A percentile compares a stretch with the other conserved stretches of the same genome.
phyloP scores from a whole-genome alignment of 2,329 filamentous ascomycete genomes.

The Fusarium mundagurra region DNA sequence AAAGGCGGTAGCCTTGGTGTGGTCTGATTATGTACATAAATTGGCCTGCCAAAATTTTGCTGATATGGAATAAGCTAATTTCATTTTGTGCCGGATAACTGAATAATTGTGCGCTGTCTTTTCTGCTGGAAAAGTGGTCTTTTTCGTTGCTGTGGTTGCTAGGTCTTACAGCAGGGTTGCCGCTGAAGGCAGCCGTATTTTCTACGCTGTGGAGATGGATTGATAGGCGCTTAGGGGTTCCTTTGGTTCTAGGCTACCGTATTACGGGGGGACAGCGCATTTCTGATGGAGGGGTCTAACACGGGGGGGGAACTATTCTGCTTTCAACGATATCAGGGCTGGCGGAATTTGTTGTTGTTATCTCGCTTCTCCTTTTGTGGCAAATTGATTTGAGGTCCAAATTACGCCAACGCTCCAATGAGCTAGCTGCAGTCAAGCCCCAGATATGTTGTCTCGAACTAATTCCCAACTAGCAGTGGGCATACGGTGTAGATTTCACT shows the following conservation, averaged over 20 bases:
- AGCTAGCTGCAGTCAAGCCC: background rate
- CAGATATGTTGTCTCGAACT: background rate
- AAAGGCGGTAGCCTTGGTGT: slow-evolving; percentile 27
- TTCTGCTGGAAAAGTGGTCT: background rate
- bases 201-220: background rate
- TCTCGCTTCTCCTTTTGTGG: slow-evolving; percentile 21
- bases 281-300: background rate
- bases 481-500: background rate
- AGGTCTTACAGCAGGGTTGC: slow-evolving; percentile 9
- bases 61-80: slow-evolving; percentile 12
- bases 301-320: background rate
- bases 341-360: background rate
- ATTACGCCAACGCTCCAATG: slow-evolving; percentile 2
- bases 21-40: slow-evolving; percentile 29
- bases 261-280: background rate
- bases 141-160: slow-evolving; percentile 16
- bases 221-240: background rate
- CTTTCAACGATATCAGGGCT: background rate
- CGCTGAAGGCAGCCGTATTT: background rate
- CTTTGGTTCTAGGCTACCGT: background rate
- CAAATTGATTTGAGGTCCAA: background rate
- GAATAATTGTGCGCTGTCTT: slow-evolving; percentile 4
- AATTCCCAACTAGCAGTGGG: background rate
- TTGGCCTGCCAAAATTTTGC: background rate
- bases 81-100: slow-evolving; percentile 18